Evolutionary conservation across 768 basidiomycete genomes (phyloP).

Genomic region (Collybia nuda): DNA sequence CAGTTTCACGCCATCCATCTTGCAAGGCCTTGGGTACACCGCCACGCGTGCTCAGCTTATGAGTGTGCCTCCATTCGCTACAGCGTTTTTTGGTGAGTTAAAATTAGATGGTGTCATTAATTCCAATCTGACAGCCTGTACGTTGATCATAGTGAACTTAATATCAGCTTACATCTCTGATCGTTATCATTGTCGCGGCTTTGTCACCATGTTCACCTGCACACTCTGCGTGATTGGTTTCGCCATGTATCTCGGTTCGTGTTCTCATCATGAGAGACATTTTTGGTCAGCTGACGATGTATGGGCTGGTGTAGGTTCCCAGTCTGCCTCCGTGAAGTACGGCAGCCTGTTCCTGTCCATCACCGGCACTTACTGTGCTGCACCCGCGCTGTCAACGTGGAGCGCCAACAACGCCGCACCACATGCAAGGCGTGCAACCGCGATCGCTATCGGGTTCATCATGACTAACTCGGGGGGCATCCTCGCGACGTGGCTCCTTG

Average conservation of each 20-base stretch:
- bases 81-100: conserved; percentile 46
- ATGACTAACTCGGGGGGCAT: conserved; percentile 62
- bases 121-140: neutral
- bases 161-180: conserved; percentile 50
- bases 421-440: conserved; percentile 54
- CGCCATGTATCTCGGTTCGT: conserved; percentile 53
- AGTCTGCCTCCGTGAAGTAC: conserved; percentile 42
- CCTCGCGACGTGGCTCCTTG: conserved; percentile 60
- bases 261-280: neutral
- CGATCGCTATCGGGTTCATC: conserved; percentile 56
- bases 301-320: conserved; percentile 26
- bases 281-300: too few relatives aligned
- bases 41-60: conserved; percentile 57
- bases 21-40: conserved; percentile 58
- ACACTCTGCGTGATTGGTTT: conserved; percentile 49
- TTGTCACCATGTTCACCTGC: conserved; percentile 42
- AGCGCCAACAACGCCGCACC: conserved; percentile 61
- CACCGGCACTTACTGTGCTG: conserved; percentile 50
- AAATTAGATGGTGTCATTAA: neutral
- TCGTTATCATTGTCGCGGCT: conserved; percentile 48
- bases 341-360: conserved; percentile 57
- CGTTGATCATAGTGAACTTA: conserved; percentile 26
- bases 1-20: conserved; percentile 75
- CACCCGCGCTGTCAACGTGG: conserved; percentile 59
- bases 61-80: conserved; percentile 58